Evolutionary conservation across 768 basidiomycete species (phyloP), one percentile per base, ranked within the genome.

Genomic region (Hericium coralloides): DNA sequence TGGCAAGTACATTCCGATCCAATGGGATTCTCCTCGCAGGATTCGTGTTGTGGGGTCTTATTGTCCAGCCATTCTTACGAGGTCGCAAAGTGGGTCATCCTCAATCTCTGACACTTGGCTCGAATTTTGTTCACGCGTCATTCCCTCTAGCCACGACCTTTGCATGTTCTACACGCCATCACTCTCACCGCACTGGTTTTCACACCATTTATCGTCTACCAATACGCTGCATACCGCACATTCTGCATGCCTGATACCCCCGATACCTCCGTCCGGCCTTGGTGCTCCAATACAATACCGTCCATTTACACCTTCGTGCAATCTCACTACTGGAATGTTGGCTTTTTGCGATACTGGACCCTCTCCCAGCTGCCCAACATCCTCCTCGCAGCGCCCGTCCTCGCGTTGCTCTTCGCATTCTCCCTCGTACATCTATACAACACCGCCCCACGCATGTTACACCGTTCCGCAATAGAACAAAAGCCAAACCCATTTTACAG

Each of bases 311-410:
- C 80, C 10, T 81, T 91, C 65, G 88, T 89, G 2, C 95, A 99
- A 67, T 72, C 71, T 4, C 75, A 78, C 54, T 98, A 98, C 69
- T 99, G 95, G 97, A 73, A 79, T 66, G 72, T 79, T 47, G 93
- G 95, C 15, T 81, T 95, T 61, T 69, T 99, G 59, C 80, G 76
- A 2, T 98, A 98, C 70, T 99, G 92, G 92, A 85, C 85, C 0
- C 59, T 73, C 22, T 71, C 79, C 31, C 95, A 99, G 69, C 63
- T 92, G 2, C 97, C 97, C 49, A 97, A 98, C 70, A 89, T 98
- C 66, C 60, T 92, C 58, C 76, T 98, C 56, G 82, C 87, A 15
- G 64, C 81, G 0, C 95, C 95, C 0, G 76, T 87, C 0, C 78
- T 95, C 54, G 43, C 71, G 51, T 72, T 78, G 59, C 70, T 85